Evolutionary conservation across 768 basidiomycete species (phyloP).

Genomic region (Lactarius evosmus): DNA sequence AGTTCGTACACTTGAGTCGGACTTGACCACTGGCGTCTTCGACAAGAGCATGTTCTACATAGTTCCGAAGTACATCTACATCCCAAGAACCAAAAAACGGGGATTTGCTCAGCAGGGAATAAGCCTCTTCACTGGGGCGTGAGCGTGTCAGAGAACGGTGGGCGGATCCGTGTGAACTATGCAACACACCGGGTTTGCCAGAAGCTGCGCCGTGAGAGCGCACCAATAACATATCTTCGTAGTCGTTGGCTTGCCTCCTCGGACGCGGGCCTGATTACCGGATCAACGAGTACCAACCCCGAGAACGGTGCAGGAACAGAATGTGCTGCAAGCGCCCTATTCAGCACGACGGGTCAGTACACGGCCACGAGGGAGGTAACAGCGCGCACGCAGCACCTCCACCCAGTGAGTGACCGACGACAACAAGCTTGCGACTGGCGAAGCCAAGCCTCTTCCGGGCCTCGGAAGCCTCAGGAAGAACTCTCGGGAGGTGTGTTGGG

Average conservation of each 20-base stretch:
- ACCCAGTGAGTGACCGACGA: constrained; percentile 82
- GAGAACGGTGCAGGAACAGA: constrained; percentile 65
- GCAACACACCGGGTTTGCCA: constrained; percentile 61
- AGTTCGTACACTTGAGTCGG: constrained; percentile 59
- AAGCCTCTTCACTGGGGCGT: constrained; percentile 55
- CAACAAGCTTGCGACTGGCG: constrained; percentile 52
- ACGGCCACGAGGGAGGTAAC: neutral
- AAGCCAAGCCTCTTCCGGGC: constrained; percentile 49
- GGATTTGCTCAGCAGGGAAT: constrained; percentile 43
- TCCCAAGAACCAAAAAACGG: constrained; percentile 76
- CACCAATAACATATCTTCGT: constrained; percentile 37
- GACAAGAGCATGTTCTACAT: constrained; percentile 58
- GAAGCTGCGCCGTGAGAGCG: constrained; percentile 53
- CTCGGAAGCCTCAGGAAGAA: constrained; percentile 43
- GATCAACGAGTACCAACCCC: constrained; percentile 73
- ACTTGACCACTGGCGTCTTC: constrained; percentile 40
- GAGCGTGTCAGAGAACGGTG: too few relatives aligned
- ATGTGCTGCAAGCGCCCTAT: constrained; percentile 62
- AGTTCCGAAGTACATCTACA: constrained; percentile 53
- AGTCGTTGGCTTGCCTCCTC: neutral
- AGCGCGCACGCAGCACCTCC: constrained; percentile 67
- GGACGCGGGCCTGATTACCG: constrained; percentile 49
- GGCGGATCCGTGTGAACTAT: neutral
- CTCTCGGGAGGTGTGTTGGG: constrained; percentile 52
- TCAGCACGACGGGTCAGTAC: constrained; percentile 2